phyloP scores from a whole-genome alignment of 1,284 basidiomycete species.

The Rhodotorula glutinis region DNA sequence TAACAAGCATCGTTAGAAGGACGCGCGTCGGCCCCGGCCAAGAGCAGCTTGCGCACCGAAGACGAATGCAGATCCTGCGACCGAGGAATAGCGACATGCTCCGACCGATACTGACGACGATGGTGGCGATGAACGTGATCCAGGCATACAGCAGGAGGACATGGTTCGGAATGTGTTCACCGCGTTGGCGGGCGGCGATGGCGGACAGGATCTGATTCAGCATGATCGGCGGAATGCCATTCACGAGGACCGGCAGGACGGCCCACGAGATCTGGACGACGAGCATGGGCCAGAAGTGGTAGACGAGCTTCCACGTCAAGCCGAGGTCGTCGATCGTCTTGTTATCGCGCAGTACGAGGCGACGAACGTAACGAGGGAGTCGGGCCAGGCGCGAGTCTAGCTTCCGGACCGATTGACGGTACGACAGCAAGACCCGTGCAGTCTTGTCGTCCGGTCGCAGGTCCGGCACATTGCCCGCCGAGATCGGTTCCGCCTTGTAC shows the following conservation, averaged over 20 bases:
- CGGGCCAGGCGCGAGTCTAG: slow-evolving; percentile 21
- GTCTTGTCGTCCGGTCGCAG: slow-evolving; percentile 55
- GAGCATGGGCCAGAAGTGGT: slow-evolving; percentile 48
- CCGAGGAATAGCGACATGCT: slow-evolving; percentile 55
- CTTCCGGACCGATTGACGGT: slow-evolving; percentile 44
- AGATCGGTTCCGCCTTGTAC: background rate
- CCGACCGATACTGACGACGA: slow-evolving; percentile 48
- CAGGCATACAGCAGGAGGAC: slow-evolving; percentile 55
- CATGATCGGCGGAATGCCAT: slow-evolving; percentile 54
- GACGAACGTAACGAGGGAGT: slow-evolving; percentile 15
- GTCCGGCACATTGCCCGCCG: slow-evolving; percentile 52
- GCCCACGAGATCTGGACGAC: slow-evolving; percentile 50
- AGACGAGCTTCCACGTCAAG: slow-evolving; percentile 49
- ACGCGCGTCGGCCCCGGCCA: too few relatives aligned
- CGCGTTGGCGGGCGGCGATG: slow-evolving; percentile 48
- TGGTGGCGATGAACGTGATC: slow-evolving; percentile 53
- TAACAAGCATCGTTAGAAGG: slow-evolving; percentile 24
- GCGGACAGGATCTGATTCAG: slow-evolving; percentile 54
- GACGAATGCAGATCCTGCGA: slow-evolving; percentile 52
- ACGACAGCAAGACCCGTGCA: slow-evolving; percentile 50
- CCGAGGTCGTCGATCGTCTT: slow-evolving; percentile 41
- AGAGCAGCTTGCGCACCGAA: background rate
- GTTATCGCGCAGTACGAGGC: slow-evolving; percentile 3
- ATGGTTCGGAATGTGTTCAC: slow-evolving; percentile 49
- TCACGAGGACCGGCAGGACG: slow-evolving; percentile 50